phyloP scores from a whole-genome alignment of 805 yeast genomes.

The Hanseniaspora jakobsenii region DNA sequence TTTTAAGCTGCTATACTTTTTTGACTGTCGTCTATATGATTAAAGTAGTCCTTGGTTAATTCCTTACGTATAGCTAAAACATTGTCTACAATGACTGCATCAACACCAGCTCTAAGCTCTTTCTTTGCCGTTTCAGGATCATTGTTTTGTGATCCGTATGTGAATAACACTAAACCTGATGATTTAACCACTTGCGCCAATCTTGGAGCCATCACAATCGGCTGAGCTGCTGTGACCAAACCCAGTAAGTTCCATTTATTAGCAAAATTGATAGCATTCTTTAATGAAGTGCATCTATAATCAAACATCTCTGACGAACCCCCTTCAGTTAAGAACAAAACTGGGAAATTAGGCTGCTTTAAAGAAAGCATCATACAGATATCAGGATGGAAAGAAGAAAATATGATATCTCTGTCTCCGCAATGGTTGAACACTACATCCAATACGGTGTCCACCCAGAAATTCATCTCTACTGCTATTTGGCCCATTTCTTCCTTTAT shows the following conservation, averaged over 20 bases:
- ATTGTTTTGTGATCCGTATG: constrained; percentile 78
- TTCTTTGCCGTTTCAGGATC: constrained; percentile 69
- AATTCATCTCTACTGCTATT: constrained; percentile 68
- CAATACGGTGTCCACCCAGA: constrained; percentile 79
- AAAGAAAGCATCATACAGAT: constrained; percentile 71
- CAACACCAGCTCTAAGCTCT: constrained; percentile 90
- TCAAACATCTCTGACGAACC: constrained; percentile 86
- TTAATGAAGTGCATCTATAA: constrained; percentile 72
- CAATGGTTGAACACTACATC: constrained; percentile 60
- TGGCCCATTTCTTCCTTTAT: constrained; percentile 80
- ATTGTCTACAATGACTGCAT: constrained; percentile 94
- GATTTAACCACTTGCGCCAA: constrained; percentile 83
- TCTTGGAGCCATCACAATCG: constrained; percentile 80
- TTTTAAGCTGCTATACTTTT: not conserved
- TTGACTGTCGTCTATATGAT: constrained; percentile 4
- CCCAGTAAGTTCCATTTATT: constrained; percentile 85
- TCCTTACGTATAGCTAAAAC: constrained; percentile 88
- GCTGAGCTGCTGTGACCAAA: constrained; percentile 77
- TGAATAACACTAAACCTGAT: constrained; percentile 82
- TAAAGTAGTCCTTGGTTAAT: constrained; percentile 32
- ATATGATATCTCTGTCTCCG: constrained; percentile 73
- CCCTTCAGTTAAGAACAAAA: constrained; percentile 76
- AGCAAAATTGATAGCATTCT: constrained; percentile 83
- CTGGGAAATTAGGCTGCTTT: constrained; percentile 89
- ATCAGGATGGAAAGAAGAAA: constrained; percentile 92